phyloP scores from a whole-genome alignment of 805 yeast species.

The Clavispora phyllophila region DNA sequence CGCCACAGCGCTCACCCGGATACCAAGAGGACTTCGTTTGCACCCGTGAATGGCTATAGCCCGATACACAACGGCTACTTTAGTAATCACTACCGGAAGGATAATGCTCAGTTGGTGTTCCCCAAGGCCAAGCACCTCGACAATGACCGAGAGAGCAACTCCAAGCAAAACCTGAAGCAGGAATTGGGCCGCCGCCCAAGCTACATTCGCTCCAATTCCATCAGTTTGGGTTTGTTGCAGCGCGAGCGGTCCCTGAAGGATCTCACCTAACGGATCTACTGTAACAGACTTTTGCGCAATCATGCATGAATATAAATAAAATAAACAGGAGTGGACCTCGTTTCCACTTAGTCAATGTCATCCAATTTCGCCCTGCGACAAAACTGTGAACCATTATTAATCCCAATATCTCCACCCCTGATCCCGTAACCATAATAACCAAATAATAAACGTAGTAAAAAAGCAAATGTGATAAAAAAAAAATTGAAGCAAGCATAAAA shows the following conservation, averaged over 20 bases:
- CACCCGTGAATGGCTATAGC: background rate
- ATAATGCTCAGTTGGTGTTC: constrained; percentile 39
- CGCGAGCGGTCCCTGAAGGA: constrained; percentile 11
- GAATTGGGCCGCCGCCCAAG: constrained; percentile 14
- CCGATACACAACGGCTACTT: constrained; percentile 15
- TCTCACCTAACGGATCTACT: background rate
- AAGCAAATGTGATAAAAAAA: background rate
- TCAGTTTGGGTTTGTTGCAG: constrained; percentile 37
- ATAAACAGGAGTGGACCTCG: constrained; percentile 1
- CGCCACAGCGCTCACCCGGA: background rate
- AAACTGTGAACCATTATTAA: background rate
- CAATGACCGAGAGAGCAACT: constrained; percentile 24
- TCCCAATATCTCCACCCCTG: background rate
- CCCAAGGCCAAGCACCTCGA: constrained; percentile 37
- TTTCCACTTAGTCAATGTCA: background rate
- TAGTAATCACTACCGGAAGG: constrained; percentile 45
- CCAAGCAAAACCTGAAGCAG: constrained; percentile 16
- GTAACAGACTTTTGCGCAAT: background rate
- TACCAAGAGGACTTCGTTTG: background rate
- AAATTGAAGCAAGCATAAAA: constrained; percentile 1
- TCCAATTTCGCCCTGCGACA: background rate
- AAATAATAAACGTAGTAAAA: background rate
- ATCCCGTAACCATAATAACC: constrained; percentile 1
- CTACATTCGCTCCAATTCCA: constrained; percentile 34
- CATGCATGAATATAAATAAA: background rate